Percentiles rank a stretch among this genome's conserved stretches.
Conservation (phyloP, 1,284 basidiomycete species). For the Tylopilus sp. region DNA sequence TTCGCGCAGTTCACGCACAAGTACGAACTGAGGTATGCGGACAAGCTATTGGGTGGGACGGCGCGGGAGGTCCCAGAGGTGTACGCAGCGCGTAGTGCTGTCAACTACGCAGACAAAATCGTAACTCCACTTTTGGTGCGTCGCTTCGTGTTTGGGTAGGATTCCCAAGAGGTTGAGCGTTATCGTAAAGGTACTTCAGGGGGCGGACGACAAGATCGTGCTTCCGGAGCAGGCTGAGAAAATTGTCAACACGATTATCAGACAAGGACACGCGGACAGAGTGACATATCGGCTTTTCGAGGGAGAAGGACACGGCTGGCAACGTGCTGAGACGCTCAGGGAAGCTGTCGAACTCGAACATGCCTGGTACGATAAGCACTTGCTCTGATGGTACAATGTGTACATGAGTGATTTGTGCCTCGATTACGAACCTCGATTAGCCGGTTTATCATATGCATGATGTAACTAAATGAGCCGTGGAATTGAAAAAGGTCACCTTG, state of each 20-base stretch:
- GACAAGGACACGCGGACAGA: constrained; percentile 48
- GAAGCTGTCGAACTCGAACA: constrained; percentile 55
- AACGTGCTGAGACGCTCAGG: constrained; percentile 57
- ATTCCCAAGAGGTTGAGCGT: neutral
- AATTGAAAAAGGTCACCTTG: too few species aligned
- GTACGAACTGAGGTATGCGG: constrained; percentile 68
- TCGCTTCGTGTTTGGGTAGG: neutral
- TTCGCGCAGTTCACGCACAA: constrained; percentile 73
- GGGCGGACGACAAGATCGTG: constrained; percentile 60
- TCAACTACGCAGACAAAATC: constrained; percentile 38
- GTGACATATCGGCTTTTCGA: constrained; percentile 60
- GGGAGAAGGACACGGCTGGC: constrained; percentile 67
- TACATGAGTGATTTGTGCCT: too few species aligned
- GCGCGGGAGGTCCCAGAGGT: constrained; percentile 34
- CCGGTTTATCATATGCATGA: constrained; percentile 23
- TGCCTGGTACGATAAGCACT: constrained; percentile 36
- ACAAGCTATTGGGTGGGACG: constrained; percentile 68
- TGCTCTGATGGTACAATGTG: constrained; percentile 19
- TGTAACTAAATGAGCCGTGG: too few species aligned
- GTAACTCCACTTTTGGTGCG: constrained; percentile 37
- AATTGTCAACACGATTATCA: constrained; percentile 55
- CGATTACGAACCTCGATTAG: too few species aligned
- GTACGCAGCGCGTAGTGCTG: constrained; percentile 41
- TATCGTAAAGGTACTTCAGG: constrained; percentile 58
- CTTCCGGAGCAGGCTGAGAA: constrained; percentile 62